Evolutionary conservation across 2,329 filamentous ascomycete genomes (phyloP).

Genomic region (Cryphonectria naterciae): DNA sequence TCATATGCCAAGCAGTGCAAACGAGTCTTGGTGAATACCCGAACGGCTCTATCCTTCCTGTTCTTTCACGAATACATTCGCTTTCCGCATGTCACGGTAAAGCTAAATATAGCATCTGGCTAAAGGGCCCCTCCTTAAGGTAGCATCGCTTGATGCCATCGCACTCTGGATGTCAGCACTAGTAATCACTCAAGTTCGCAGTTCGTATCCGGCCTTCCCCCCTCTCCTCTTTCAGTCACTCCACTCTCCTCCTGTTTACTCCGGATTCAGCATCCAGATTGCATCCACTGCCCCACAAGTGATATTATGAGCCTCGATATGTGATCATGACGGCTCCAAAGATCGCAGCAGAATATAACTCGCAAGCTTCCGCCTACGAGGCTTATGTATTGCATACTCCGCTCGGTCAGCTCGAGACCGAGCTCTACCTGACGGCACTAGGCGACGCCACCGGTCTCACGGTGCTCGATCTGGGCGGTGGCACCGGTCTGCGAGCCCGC

Average conservation of each 20-base stretch:
- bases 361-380: conserved; percentile 9
- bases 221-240: not conserved
- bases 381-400: conserved; percentile 5
- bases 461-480: conserved; percentile 39
- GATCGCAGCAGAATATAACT: not conserved
- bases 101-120: not conserved
- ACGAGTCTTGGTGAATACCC: too few relatives aligned
- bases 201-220: not conserved
- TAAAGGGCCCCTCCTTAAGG: not conserved
- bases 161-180: not conserved
- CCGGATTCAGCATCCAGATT: not conserved
- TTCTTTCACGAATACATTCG: too few relatives aligned
- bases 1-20: too few relatives aligned
- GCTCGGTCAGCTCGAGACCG: conserved; percentile 25
- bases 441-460: conserved; percentile 33
- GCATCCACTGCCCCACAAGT: not conserved
- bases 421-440: conserved; percentile 32
- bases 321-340: not conserved
- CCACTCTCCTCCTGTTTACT: not conserved
- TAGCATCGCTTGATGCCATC: not conserved
- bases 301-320: not conserved
- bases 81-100: too few relatives aligned
- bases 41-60: too few relatives aligned
- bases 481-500: conserved; percentile 37
- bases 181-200: not conserved